Conservation (phyloP, 441 rosid genomes). For the Pelargonium cotyledonis region DNA sequence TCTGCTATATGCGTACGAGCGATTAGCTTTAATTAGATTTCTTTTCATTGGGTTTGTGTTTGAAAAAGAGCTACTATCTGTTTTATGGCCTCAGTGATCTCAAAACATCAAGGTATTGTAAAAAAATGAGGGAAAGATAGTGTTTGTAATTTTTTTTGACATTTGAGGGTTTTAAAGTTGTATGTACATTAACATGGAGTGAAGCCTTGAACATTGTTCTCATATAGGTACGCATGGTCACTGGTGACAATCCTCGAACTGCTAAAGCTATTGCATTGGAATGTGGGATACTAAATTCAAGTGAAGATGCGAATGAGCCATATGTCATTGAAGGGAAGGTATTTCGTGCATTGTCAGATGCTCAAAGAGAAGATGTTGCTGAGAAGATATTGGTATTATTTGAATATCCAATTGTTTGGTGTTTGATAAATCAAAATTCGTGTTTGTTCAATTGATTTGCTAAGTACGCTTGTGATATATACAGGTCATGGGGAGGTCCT, state of each 20-base stretch:
- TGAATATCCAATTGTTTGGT: conserved; percentile 6
- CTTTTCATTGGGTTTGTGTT: neutral
- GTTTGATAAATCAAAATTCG: neutral
- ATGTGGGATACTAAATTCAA: conserved; percentile 69
- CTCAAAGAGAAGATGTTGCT: conserved; percentile 52
- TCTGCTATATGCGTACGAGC: neutral
- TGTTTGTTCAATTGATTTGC: neutral
- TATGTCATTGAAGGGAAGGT: conserved; percentile 74
- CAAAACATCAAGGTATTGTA: neutral
- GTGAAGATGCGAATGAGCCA: conserved; percentile 56
- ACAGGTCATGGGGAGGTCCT: conserved; percentile 96
- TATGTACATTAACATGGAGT: too few relatives aligned
- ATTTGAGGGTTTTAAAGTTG: neutral
- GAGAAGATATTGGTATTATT: conserved; percentile 67
- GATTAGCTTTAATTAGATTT: neutral
- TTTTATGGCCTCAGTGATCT: neutral
- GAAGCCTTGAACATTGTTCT: neutral
- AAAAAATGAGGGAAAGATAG: neutral
- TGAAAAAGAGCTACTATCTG: neutral
- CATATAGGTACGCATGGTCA: conserved; percentile 86
- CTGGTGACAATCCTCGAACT: conserved; percentile 91
- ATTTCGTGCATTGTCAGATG: conserved; percentile 56
- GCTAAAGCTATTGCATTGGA: conserved; percentile 96
- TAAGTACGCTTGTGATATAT: conserved; percentile 12
- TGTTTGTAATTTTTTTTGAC: neutral